phyloP scores from a whole-genome alignment of 164 flowering plant genomes.

The Chimonanthus praecox region DNA sequence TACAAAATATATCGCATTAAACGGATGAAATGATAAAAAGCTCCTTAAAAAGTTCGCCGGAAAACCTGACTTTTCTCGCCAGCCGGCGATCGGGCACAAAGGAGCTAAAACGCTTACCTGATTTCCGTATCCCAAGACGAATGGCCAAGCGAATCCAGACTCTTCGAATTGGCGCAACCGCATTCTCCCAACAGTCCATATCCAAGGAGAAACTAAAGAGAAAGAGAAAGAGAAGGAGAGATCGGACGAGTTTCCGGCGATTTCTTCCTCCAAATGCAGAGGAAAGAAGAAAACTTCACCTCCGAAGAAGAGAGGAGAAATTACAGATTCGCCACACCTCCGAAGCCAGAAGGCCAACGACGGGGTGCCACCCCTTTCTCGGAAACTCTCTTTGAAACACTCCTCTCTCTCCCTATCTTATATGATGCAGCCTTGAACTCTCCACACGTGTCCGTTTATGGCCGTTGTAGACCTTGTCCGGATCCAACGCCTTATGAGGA shows the following conservation, averaged over 20 bases:
- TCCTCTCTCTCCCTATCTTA: neutral
- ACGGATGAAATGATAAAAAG: too few species aligned
- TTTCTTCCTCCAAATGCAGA: neutral
- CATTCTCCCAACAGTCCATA: conserved; percentile 30
- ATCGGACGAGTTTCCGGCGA: neutral
- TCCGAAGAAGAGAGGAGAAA: neutral
- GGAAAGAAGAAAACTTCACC: neutral
- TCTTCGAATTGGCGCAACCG: conserved; percentile 23
- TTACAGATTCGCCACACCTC: too few species aligned
- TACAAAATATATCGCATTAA: neutral
- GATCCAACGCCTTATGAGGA: neutral
- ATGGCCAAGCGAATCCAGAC: conserved; percentile 34
- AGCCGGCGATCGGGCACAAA: neutral
- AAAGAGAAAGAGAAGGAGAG: neutral
- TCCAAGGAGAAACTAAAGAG: neutral
- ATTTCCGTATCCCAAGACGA: conserved; percentile 39
- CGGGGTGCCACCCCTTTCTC: too few species aligned
- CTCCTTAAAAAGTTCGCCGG: neutral
- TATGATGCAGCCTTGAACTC: neutral
- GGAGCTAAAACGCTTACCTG: conserved; percentile 21
- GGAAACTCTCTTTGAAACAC: neutral
- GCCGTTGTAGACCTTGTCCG: conserved; percentile 1
- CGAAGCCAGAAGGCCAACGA: too few species aligned
- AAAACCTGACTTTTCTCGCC: neutral
- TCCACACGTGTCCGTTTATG: neutral